Conservation (phyloP, 2,329 filamentous ascomycete genomes). For the Fonsecaea erecta region DNA sequence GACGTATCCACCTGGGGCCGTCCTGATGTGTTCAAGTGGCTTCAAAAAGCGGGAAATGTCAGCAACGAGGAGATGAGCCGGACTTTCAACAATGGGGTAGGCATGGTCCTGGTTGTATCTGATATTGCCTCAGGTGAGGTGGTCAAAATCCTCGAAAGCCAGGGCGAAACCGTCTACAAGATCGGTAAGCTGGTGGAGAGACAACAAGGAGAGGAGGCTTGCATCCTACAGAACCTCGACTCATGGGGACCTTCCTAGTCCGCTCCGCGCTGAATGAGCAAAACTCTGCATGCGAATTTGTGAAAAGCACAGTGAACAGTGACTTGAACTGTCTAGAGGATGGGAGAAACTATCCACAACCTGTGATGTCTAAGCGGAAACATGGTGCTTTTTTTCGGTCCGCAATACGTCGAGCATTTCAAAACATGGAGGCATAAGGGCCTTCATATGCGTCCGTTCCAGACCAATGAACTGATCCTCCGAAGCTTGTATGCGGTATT, state of each 20-base stretch:
- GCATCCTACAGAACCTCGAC: constrained; percentile 66
- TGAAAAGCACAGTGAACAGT: background rate
- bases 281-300: background rate
- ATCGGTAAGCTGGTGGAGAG: constrained; percentile 74
- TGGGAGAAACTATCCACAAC: background rate
- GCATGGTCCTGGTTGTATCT: constrained; percentile 87
- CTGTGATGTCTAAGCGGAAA: background rate
- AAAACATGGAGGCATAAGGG: background rate
- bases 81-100: constrained; percentile 92
- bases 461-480: background rate
- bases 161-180: constrained; percentile 76
- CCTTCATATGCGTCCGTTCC: background rate
- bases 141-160: constrained; percentile 62
- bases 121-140: constrained; percentile 66
- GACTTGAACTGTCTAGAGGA: constrained; percentile 2
- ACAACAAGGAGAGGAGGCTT: constrained; percentile 55
- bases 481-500: background rate
- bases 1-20: constrained; percentile 76
- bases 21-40: constrained; percentile 82
- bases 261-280: background rate
- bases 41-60: constrained; percentile 70
- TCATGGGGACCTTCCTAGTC: constrained; percentile 42
- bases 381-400: background rate
- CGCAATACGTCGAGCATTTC: background rate
- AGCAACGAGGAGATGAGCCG: constrained; percentile 79